Evolutionary conservation across 768 basidiomycete genomes (phyloP), one percentile per base, ranked within the genome.

Genomic region (Tylopilus rubrobrunneus): DNA sequence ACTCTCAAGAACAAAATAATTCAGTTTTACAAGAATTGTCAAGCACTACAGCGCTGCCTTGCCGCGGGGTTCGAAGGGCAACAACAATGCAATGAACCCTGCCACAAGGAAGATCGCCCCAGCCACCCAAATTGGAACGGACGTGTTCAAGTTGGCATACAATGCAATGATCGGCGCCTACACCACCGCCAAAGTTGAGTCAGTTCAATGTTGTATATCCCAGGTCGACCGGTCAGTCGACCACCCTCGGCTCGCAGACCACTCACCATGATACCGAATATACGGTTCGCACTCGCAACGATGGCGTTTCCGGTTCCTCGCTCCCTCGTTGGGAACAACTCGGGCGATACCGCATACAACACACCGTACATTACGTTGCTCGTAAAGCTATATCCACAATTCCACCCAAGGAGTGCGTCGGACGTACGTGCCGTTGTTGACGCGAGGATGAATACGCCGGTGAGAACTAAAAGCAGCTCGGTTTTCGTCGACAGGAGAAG

Each of bases 241-340:
- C 6, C 10, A 23, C 6, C 10, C 4, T 25, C 25, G 5, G 25
- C 15, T 25, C 12, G 19, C 10, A 23, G 29, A 25, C 0, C 25
- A 64, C 78, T 55, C 47, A 75, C 78, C 74, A 83, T 81, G 58
- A 86, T 74, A 23, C 84, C 84, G 51, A 82, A 83, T 39, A 86
- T 61, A 17, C 83, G 74, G 61, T 79, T 82, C 14, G 79, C 75
- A 14, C 73, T 71, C 3, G 80, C 71, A 23, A 78, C 78, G 33
- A 84, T 68, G 11, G 78, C 80, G 41, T 78, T 80, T 23, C 82
- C 82, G 1, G 82, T 83, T 11, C 82, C 82, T 51, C 81, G 70
- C 45, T 77, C 73, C 52, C 70, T 76, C 4, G 81, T 78, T 14
- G 81, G 80, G 67, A 82, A 81, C 19, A 82, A 53, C 60, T 82